phyloP scores from a whole-genome alignment of 805 yeast genomes.

The Zygotorulaspora sp. region DNA sequence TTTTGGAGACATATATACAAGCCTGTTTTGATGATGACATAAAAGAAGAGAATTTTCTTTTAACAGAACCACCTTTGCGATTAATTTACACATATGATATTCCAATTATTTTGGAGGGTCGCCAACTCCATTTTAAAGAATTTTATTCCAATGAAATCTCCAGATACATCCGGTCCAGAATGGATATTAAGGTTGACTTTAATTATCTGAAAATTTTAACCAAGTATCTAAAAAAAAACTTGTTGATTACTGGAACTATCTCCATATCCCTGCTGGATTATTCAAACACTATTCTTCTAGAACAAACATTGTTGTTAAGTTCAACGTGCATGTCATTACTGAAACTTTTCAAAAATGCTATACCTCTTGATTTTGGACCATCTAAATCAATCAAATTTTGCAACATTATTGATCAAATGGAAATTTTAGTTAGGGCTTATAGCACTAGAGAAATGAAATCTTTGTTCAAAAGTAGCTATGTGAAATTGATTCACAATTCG shows the following conservation, averaged over 20 bases:
- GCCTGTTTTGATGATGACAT: conserved; percentile 2
- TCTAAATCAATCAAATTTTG: background rate
- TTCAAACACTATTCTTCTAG: conserved; percentile 13
- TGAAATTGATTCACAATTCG: background rate
- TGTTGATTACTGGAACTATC: conserved; percentile 7
- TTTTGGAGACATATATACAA: conserved; percentile 9
- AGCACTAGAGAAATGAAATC: conserved; percentile 8
- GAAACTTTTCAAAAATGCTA: conserved; percentile 3
- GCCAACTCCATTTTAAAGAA: conserved; percentile 2
- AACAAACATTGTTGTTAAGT: conserved; percentile 8
- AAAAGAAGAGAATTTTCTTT: background rate
- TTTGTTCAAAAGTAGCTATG: conserved; percentile 2
- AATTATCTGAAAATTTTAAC: conserved; percentile 5
- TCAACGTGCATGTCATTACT: conserved; percentile 4
- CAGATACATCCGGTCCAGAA: conserved; percentile 3
- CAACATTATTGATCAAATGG: background rate
- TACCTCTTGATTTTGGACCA: background rate
- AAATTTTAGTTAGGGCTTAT: conserved; percentile 3
- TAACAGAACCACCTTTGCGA: conserved; percentile 8
- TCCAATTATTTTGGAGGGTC: conserved; percentile 2
- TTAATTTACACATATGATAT: conserved; percentile 12
- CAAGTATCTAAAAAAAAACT: conserved; percentile 3
- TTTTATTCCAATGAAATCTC: conserved; percentile 12
- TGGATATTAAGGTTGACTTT: conserved; percentile 4
- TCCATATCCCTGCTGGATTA: conserved; percentile 8